phyloP scores from a whole-genome alignment of 208 protist genomes.

The Novymonas esmeraldas region DNA sequence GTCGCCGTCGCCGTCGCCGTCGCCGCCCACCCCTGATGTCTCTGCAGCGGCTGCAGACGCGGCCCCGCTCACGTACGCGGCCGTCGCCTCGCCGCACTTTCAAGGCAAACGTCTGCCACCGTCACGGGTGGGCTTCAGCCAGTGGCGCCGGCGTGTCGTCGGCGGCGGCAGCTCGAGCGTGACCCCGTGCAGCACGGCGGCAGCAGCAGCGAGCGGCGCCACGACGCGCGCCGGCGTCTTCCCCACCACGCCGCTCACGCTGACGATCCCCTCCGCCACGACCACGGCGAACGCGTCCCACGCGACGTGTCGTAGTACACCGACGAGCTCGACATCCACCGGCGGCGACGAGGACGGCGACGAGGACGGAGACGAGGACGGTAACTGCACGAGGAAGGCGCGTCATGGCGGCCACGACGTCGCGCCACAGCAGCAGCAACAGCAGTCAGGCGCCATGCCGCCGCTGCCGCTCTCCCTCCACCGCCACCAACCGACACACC shows the following conservation, averaged over 20 bases:
- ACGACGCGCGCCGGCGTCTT: background rate
- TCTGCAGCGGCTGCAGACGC: background rate
- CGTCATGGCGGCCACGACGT: background rate
- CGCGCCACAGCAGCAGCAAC: background rate
- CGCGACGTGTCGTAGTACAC: constrained; percentile 1
- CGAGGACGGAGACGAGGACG: background rate
- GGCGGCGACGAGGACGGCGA: background rate
- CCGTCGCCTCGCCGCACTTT: constrained; percentile 8
- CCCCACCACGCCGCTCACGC: constrained; percentile 9
- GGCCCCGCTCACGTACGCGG: constrained; percentile 19
- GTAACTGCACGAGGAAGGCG: background rate
- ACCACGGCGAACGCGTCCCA: background rate
- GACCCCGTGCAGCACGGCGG: background rate
- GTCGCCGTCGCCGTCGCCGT: background rate
- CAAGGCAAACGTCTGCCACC: constrained; percentile 31
- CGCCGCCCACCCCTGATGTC: background rate
- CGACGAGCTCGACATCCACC: background rate
- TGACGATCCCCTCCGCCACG: background rate
- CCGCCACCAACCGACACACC: constrained; percentile 23
- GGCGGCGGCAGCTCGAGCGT: constrained; percentile 5
- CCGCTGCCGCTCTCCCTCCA: constrained; percentile 25
- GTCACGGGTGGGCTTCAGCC: constrained; percentile 27
- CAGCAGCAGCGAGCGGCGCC: background rate
- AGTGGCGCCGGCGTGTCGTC: constrained; percentile 14
- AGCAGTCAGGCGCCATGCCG: constrained; percentile 5